Evolutionary conservation across 805 yeast species (phyloP), one percentile per base, ranked within the genome.

Genomic region (Barnettozyma sp.): DNA sequence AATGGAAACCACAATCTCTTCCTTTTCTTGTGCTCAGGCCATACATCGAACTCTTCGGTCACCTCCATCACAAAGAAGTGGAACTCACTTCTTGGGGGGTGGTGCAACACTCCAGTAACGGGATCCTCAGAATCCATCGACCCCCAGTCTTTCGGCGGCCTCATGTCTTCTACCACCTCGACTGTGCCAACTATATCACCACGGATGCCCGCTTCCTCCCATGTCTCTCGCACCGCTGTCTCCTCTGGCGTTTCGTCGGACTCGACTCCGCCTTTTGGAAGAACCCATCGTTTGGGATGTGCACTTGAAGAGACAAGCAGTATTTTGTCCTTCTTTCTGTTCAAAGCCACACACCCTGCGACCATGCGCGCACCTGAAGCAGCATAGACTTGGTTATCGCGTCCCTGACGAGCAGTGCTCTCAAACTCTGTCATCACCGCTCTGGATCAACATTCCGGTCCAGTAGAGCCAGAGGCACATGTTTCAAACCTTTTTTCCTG

Each of bases 241-340:
- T 48, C 33, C 26, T 17, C 14, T 38, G 45, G 19, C 5, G 62
- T 59, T 58, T 85, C 98, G 57, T 92, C 98, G 20, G 55, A 55
- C 59, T 92, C 98, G 26, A 88, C 78, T 2, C 98, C 98, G 22
- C 98, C 98, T 56, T 92, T 92, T 5, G 98, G 98, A 4, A 92
- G 58, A 7, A 92, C 84, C 95, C 95, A 90, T 46, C 69, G 69
- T 39, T 75, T 72, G 27, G 67, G 69, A 43, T 76, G 78, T 6
- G 78, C 78, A 11, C 81, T 67, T 2, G 97, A 84, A 38, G 82
- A 71, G 17, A 92, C 73, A 77, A 92, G 72, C 8, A 92, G 69
- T 14, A 90, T 87, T 47, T 76, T 70, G 20, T 67, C 68, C 38
- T 68, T 71, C 19, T 68, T 64, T 2, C 58, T 54, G 47, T 78